A percentile compares a stretch with the other conserved stretches of the same genome.
phyloP scores from a whole-genome alignment of 2,329 filamentous ascomycete genomes.

The Sporothrix variecibatus region DNA sequence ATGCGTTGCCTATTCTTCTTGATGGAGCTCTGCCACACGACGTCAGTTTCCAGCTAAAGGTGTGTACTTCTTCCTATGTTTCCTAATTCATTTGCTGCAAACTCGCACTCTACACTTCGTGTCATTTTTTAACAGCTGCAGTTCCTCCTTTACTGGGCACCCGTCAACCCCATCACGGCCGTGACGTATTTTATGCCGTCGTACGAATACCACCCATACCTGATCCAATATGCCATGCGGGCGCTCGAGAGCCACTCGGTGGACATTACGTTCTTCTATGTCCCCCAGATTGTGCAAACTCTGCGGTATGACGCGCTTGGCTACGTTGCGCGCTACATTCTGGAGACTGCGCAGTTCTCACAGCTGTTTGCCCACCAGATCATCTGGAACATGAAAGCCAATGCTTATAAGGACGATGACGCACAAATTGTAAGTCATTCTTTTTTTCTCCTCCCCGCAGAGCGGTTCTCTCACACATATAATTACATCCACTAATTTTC shows the following conservation, averaged over 20 bases:
- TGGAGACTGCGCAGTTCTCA: conserved; percentile 97
- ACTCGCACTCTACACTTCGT: no score
- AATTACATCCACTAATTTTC: no score
- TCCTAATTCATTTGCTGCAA: conserved; percentile 31
- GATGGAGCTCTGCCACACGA: conserved; percentile 75
- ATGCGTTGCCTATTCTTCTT: conserved; percentile 80
- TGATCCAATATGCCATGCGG: conserved; percentile 96
- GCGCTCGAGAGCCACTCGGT: conserved; percentile 90
- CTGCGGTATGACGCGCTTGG: conserved; percentile 90
- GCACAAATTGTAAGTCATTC: no score
- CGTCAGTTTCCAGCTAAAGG: conserved; percentile 82
- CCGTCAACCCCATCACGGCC: conserved; percentile 89
- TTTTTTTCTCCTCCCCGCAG: no score
- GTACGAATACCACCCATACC: conserved; percentile 87
- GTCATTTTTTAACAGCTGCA: conserved; percentile 43
- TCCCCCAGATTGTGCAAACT: conserved; percentile 95
- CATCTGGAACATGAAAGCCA: conserved; percentile 99
- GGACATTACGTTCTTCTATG: conserved; percentile 98
- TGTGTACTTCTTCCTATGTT: conserved; percentile 38
- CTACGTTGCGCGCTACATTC: conserved; percentile 93
- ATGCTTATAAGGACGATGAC: conserved; percentile 96
- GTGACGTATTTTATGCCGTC: conserved; percentile 90
- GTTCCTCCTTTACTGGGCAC: conserved; percentile 90
- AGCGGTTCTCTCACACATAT: no score
- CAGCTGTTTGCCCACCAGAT: conserved; percentile 98